A percentile compares a stretch with the other conserved stretches of the same genome.
phyloP scores from a whole-genome alignment of 2,329 filamentous ascomycete genomes.

The Byssothecium circinans region DNA sequence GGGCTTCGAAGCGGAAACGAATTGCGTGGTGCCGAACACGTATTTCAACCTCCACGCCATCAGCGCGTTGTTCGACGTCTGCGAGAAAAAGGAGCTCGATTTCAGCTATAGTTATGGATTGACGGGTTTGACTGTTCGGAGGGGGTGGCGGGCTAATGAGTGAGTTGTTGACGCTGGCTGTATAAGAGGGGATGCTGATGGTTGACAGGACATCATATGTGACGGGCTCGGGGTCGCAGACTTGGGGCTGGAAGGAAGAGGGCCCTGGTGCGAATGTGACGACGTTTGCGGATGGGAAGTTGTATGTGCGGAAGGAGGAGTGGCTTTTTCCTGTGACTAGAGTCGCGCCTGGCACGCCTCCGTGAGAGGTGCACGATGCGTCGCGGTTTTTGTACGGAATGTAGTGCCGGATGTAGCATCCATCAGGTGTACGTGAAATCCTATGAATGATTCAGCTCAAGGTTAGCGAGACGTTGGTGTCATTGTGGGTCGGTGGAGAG shows the following conservation, averaged over 20 bases:
- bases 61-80: constrained; percentile 15
- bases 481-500: no score
- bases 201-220: constrained; percentile 10
- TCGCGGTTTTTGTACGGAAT: no score
- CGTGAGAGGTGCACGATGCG: neutral
- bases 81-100: constrained; percentile 3
- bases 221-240: constrained; percentile 7
- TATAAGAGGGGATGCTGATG: neutral
- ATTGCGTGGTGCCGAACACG: constrained; percentile 15
- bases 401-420: no score
- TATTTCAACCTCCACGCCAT: constrained; percentile 19
- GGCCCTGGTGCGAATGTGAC: constrained; percentile 13
- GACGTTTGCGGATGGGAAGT: constrained; percentile 11
- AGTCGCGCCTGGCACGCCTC: neutral
- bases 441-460: no score
- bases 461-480: no score
- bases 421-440: no score
- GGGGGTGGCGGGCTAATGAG: constrained; percentile 12
- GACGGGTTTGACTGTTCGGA: constrained; percentile 7
- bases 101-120: constrained; percentile 11
- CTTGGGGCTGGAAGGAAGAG: constrained; percentile 11
- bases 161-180: constrained; percentile 2
- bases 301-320: constrained; percentile 14
- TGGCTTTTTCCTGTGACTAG: constrained; percentile 16
- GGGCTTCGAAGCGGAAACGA: neutral